These are phyloP conservation scores for Chlamydomonas sp. DNA, from an alignment of 139 green algal genomes.

Conservation along the genomic window DNA sequence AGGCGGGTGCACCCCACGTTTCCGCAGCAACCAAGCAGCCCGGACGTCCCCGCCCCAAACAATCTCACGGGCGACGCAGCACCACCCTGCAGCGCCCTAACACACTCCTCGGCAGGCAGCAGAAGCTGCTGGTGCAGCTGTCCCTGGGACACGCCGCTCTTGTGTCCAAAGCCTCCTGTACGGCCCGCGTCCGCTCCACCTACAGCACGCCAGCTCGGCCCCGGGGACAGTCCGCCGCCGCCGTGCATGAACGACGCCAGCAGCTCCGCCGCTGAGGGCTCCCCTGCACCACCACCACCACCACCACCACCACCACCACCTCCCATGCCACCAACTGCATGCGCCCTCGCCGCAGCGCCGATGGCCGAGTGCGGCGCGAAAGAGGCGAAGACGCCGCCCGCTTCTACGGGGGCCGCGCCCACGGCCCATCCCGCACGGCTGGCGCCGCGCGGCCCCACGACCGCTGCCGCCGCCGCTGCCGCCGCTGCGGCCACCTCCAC, in stretches of 20 bases:
- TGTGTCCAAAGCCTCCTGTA: too few relatives aligned
- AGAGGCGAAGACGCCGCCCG: too few relatives aligned
- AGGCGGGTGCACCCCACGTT: conserved; percentile 11
- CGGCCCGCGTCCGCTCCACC: neutral
- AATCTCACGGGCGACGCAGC: neutral
- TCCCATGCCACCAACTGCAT: neutral
- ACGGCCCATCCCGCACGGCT: too few relatives aligned
- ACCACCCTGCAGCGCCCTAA: neutral
- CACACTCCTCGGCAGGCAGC: neutral
- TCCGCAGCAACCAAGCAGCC: neutral
- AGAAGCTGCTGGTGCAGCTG: too few relatives aligned
- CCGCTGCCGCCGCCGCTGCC: neutral
- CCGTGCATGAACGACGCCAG: conserved; percentile 21
- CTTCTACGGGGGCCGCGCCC: too few relatives aligned
- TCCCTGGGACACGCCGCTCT: too few relatives aligned
- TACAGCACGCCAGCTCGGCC: neutral
- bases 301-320: neutral
- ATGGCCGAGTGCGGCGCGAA: neutral
- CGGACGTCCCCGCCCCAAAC: neutral
- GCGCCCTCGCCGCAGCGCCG: too few relatives aligned
- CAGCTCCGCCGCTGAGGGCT: conserved; percentile 19
- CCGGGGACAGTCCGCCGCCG: neutral
- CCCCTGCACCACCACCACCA: neutral
- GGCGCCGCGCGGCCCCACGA: neutral
- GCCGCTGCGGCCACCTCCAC: neutral